Base-by-base conservation (phyloP, 805 yeast species). In the Yarrowia divulgata region DNA sequence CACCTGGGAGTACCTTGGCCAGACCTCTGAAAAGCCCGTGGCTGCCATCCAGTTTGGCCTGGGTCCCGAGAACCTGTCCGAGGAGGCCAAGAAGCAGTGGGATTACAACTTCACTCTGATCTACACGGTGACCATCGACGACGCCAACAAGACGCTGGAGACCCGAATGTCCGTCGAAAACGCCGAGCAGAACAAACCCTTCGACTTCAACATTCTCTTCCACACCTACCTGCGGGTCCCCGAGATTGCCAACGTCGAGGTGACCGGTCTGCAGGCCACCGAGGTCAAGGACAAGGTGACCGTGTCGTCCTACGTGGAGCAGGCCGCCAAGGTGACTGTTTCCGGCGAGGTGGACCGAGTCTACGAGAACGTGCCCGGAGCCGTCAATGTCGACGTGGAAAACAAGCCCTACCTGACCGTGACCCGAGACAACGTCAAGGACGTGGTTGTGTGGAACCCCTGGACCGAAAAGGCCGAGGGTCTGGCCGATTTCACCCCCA, bases 391-490 rank as follows among this genome's bases (percentile, higher is more conserved):
- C 67, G 87, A 89, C 60, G 88, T 86, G 70, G 83, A 84, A 69
- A 95, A 94, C 57, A 84, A 86, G 72, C 93, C 91, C 8, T 77
- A 87, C 62, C 89, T 89, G 77, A 87, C 90, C 50, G 78, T 94
- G 43, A 81, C 85, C 68, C 84, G 97, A 75, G 80, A 80, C 16
- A 88, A 88, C 74, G 81, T 91, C 50, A 84, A 82, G 42, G 90
- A 87, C 72, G 80, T 85, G 43, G 98, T 95, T 62, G 98, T 95
- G 69, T 95, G 99, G 99, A 95, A 95, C 79, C 99, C 99, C 45
- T 95, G 98, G 99, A 82, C 85, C 73, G 84, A 89, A 69, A 91
- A 95, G 78, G 86, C 95, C n/a, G 82, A 80, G 32, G 88, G 89
- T 1, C 91, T 95, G 94, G 88, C 82, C 50, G 99, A 95, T 80